These are phyloP conservation scores for Ambrosia trifida DNA, from an alignment of 129 eudicot species.

Conservation along the genomic window DNA sequence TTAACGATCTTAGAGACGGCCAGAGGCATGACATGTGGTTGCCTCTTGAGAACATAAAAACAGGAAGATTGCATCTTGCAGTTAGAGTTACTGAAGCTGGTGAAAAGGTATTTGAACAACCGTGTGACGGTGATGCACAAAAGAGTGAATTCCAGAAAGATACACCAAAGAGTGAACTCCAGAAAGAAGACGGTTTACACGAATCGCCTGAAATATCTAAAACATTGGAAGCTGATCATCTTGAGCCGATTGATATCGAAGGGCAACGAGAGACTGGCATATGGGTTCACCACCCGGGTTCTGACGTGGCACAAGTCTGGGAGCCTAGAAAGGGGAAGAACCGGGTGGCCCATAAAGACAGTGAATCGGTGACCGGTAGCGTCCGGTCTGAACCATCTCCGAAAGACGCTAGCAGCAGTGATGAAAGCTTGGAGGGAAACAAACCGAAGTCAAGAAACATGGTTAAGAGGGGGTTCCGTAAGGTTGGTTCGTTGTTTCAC, in stretches of 20 bases:
- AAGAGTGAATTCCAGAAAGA: slow-evolving; percentile 30
- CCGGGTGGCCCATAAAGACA: slow-evolving; percentile 29
- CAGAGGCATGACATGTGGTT: slow-evolving; percentile 90
- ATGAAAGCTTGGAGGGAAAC: slow-evolving; percentile 48
- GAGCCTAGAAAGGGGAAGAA: slow-evolving; percentile 78
- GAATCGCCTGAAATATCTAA: slow-evolving; percentile 4
- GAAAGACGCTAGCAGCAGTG: slow-evolving; percentile 55
- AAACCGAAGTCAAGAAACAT: slow-evolving; percentile 39
- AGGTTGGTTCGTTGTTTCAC: slow-evolving; percentile 53
- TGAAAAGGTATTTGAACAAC: slow-evolving; percentile 54
- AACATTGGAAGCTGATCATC: slow-evolving; percentile 37
- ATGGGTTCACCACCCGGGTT: slow-evolving; percentile 87
- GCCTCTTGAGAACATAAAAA: slow-evolving; percentile 72
- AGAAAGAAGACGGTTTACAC: slow-evolving; percentile 19
- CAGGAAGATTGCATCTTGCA: slow-evolving; percentile 87
- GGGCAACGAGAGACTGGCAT: slow-evolving; percentile 79
- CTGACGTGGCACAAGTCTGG: slow-evolving; percentile 78
- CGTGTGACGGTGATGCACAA: slow-evolving; percentile 27
- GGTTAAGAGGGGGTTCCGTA: slow-evolving; percentile 53
- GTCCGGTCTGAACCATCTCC: slow-evolving; percentile 27
- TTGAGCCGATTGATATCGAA: slow-evolving; percentile 67
- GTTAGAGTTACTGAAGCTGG: slow-evolving; percentile 57
- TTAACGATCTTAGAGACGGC: slow-evolving; percentile 66
- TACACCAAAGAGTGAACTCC: slow-evolving; percentile 16
- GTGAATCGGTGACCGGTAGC: slow-evolving; percentile 33